Conservation (phyloP, 371 early-diverging fungal species). For the Gilbertella persicaria region DNA sequence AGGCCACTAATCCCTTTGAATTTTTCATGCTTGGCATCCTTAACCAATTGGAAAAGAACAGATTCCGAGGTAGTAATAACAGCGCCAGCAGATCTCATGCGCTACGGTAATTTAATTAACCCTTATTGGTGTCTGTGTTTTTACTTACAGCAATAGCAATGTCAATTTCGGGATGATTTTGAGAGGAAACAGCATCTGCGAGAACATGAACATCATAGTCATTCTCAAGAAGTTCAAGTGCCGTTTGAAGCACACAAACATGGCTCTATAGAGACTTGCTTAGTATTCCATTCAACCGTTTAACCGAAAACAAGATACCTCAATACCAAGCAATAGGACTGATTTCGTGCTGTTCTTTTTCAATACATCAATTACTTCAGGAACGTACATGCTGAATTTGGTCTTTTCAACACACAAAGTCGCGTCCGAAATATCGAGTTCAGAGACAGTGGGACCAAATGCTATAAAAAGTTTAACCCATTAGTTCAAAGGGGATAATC, state of each 20-base stretch:
- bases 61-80: slow-evolving; percentile 87
- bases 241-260: slow-evolving; percentile 93
- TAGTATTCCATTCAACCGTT: not conserved
- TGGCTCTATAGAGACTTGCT: slow-evolving; percentile 70
- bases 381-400: slow-evolving; percentile 89
- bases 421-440: slow-evolving; percentile 74
- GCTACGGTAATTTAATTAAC: slow-evolving; percentile 32
- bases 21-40: slow-evolving; percentile 75
- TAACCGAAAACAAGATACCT: slow-evolving; percentile 51
- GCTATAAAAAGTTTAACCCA: slow-evolving; percentile 49
- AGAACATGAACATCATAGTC: slow-evolving; percentile 83
- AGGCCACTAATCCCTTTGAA: slow-evolving; percentile 80
- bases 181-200: slow-evolving; percentile 91
- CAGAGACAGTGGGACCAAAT: slow-evolving; percentile 80
- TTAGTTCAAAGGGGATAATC: slow-evolving; percentile 7
- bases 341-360: slow-evolving; percentile 60
- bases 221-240: slow-evolving; percentile 81
- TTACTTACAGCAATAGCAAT: slow-evolving; percentile 77
- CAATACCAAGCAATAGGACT: slow-evolving; percentile 91
- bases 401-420: slow-evolving; percentile 66
- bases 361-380: slow-evolving; percentile 65
- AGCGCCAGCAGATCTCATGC: slow-evolving; percentile 78
- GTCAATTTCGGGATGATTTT: slow-evolving; percentile 81
- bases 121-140: not conserved
- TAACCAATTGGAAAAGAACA: slow-evolving; percentile 88